Evolutionary conservation across 2,329 filamentous ascomycete genomes (phyloP).

Genomic region (Cladosporium halotolerans): DNA sequence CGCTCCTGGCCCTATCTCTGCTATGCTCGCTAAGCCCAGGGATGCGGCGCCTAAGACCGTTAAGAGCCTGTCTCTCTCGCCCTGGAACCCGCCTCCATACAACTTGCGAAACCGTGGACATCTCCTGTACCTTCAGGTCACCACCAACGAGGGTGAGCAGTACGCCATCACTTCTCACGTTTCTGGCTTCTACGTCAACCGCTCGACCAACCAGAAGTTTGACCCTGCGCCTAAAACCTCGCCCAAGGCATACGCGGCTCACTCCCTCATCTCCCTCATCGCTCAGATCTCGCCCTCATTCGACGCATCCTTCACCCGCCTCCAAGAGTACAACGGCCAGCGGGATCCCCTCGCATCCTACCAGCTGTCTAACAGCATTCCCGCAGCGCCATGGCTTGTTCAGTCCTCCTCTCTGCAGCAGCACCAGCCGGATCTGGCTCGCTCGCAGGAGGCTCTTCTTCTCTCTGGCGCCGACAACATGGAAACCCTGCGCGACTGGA

Average conservation of each 20-base stretch:
- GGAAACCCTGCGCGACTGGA: conserved; percentile 94
- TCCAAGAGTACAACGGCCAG: conserved; percentile 78
- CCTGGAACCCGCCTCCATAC: conserved; percentile 95
- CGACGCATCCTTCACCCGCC: conserved; percentile 62
- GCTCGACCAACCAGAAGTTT: conserved; percentile 90
- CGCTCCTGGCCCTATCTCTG: conserved; percentile 59
- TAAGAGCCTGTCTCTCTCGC: conserved; percentile 78
- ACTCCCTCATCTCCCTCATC: conserved; percentile 80
- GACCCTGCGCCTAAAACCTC: conserved; percentile 76
- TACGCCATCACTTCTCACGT: conserved; percentile 89
- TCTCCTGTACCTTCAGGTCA: conserved; percentile 80
- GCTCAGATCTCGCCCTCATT: conserved; percentile 79
- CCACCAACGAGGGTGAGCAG: conserved; percentile 91
- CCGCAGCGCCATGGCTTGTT: conserved; percentile 86
- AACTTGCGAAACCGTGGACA: conserved; percentile 87
- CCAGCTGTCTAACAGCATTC: conserved; percentile 91
- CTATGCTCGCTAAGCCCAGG: conserved; percentile 61
- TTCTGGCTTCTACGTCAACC: conserved; percentile 95
- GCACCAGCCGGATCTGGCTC: conserved; percentile 79
- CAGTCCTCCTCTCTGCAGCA: conserved; percentile 58
- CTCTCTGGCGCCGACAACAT: conserved; percentile 87
- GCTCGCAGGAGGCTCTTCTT: conserved; percentile 88
- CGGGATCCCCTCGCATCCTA: conserved; percentile 88
- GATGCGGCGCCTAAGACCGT: conserved; percentile 78
- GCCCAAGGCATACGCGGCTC: conserved; percentile 71